phyloP scores from a whole-genome alignment of 1,139 yeast genomes.

The Entelexis sorbosivorans region DNA sequence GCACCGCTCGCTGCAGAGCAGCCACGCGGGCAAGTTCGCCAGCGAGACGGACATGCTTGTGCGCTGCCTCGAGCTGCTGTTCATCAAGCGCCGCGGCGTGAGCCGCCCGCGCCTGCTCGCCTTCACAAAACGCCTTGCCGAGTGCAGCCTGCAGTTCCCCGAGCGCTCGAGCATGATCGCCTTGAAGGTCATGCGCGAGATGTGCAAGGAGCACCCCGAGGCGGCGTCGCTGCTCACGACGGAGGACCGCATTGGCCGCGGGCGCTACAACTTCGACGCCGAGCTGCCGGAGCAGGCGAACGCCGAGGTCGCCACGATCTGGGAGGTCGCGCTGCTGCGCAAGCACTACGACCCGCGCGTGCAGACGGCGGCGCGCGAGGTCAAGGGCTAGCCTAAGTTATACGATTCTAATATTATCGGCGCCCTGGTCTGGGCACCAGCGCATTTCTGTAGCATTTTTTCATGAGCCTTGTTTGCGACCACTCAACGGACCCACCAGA shows the following conservation, averaged over 20 bases:
- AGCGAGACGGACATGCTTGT: constrained; percentile 79
- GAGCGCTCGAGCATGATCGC: constrained; percentile 77
- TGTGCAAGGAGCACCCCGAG: constrained; percentile 53
- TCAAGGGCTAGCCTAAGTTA: not conserved
- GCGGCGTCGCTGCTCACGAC: constrained; percentile 70
- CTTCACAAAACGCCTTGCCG: constrained; percentile 68
- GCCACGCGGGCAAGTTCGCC: constrained; percentile 67
- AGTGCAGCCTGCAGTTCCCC: constrained; percentile 61
- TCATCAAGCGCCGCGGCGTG: constrained; percentile 39
- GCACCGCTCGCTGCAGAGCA: constrained; percentile 63
- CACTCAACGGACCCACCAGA: not conserved
- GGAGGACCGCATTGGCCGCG: constrained; percentile 76
- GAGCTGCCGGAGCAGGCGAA: constrained; percentile 65
- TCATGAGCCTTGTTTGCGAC: not conserved
- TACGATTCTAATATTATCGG: not conserved
- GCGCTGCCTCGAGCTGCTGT: constrained; percentile 66
- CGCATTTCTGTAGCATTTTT: not conserved
- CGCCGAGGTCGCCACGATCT: constrained; percentile 76
- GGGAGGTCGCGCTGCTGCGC: constrained; percentile 73
- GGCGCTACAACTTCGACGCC: constrained; percentile 56
- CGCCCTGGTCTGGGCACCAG: no score
- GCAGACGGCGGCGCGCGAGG: constrained; percentile 40
- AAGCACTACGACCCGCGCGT: constrained; percentile 76
- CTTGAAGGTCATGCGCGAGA: constrained; percentile 64
- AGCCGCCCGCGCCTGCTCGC: constrained; percentile 58